These are phyloP conservation scores for Escovopsis weberi DNA, from an alignment of 2,329 filamentous ascomycete genomes.

Conservation along the genomic window DNA sequence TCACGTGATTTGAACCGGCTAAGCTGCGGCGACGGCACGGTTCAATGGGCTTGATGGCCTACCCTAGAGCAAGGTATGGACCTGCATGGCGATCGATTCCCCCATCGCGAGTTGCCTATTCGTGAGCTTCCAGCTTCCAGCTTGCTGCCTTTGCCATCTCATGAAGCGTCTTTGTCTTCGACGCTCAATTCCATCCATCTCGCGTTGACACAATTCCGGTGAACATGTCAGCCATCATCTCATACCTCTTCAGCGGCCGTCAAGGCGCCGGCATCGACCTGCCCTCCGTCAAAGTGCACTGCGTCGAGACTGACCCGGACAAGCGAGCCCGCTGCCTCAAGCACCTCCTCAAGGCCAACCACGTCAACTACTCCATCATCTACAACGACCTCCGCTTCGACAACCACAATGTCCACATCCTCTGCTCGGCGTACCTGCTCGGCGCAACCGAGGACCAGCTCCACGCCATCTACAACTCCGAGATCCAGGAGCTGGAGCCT, in stretches of 20 bases:
- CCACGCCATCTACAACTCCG: constrained; percentile 65
- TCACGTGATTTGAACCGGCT: too few relatives aligned
- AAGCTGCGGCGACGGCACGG: too few relatives aligned
- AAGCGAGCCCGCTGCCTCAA: constrained; percentile 73
- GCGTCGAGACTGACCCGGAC: constrained; percentile 66
- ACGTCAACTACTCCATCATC: constrained; percentile 75
- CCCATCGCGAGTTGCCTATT: background rate
- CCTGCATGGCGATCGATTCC: too few relatives aligned
- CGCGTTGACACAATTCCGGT: too few relatives aligned
- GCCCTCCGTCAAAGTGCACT: constrained; percentile 56
- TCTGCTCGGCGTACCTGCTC: constrained; percentile 75
- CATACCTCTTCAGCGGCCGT: constrained; percentile 15
- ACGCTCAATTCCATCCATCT: too few relatives aligned
- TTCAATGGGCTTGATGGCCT: too few relatives aligned
- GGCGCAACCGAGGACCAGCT: constrained; percentile 62
- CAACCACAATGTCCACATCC: constrained; percentile 72
- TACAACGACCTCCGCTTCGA: constrained; percentile 62
- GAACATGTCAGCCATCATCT: constrained; percentile 21
- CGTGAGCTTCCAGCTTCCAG: background rate
- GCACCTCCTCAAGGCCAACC: constrained; percentile 81
- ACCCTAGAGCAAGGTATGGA: too few relatives aligned
- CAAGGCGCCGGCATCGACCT: constrained; percentile 34
- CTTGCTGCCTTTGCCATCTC: too few relatives aligned
- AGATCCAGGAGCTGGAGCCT: constrained; percentile 55
- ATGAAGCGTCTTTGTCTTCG: too few relatives aligned